A percentile compares a stretch with the other conserved stretches of the same genome.
Evolutionary conservation across 495 filamentous ascomycete species (phyloP).

Genomic region (Hypoxylon lienhwacheense): DNA sequence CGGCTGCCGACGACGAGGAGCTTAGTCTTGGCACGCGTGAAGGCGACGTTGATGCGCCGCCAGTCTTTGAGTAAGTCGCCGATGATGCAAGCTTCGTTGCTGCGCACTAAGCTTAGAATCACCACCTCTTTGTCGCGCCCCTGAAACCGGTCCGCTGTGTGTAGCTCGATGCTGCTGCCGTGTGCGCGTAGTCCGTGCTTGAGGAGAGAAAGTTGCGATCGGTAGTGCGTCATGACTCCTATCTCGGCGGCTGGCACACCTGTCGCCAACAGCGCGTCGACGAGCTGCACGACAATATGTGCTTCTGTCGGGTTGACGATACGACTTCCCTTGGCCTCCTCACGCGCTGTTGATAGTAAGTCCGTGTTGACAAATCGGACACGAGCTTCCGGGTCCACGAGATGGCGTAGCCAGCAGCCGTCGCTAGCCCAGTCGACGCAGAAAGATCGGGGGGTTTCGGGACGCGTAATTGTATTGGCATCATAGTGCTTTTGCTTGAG

Average conservation of each 20-base stretch:
- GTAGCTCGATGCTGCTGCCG: constrained; percentile 72
- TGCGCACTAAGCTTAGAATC: constrained; percentile 81
- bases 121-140: constrained; percentile 93
- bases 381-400: constrained; percentile 67
- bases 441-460: constrained; percentile 42
- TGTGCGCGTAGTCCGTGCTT: constrained; percentile 47
- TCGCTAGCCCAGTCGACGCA: constrained; percentile 55
- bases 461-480: constrained; percentile 41
- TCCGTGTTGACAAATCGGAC: constrained; percentile 91
- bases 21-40: constrained; percentile 89
- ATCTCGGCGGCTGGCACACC: constrained; percentile 78
- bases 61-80: constrained; percentile 91
- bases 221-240: constrained; percentile 98
- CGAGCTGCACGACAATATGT: constrained; percentile 71
- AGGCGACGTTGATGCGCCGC: constrained; percentile 91
- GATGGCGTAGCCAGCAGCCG: constrained; percentile 80
- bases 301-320: constrained; percentile 85
- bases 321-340: constrained; percentile 74
- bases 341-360: constrained; percentile 62
- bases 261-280: constrained; percentile 70
- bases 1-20: constrained; percentile 82
- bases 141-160: constrained; percentile 95
- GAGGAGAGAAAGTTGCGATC: constrained; percentile 72
- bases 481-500: constrained; percentile 60
- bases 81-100: constrained; percentile 75